Evolutionary conservation across 371 early-diverging fungal species (phyloP).

Genomic region (Blakeslea trispora): DNA sequence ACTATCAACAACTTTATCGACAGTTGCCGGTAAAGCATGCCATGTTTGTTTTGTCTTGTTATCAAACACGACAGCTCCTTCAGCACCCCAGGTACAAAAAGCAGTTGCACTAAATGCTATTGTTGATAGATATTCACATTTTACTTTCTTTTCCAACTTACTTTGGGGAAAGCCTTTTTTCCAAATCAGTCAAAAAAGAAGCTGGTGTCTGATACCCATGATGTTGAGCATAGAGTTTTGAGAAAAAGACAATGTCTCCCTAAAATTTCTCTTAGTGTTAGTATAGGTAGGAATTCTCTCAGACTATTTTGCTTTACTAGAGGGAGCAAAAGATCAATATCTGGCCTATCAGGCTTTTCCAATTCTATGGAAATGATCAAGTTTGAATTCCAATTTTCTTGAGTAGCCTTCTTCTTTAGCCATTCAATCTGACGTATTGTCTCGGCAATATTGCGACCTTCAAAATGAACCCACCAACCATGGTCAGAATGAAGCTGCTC

Average conservation of each 20-base stretch:
- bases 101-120: conserved; percentile 41
- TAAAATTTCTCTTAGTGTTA: no score
- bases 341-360: conserved; percentile 65
- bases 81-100: conserved; percentile 63
- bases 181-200: conserved; percentile 11
- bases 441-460: conserved; percentile 60
- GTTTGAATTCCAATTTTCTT: conserved; percentile 42
- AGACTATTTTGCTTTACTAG: not conserved
- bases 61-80: conserved; percentile 54
- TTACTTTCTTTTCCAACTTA: not conserved
- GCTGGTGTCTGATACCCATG: conserved; percentile 44
- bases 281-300: not conserved
- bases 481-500: conserved; percentile 17
- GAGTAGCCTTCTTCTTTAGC: conserved; percentile 40
- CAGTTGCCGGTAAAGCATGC: conserved; percentile 40
- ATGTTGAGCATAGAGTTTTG: conserved; percentile 64
- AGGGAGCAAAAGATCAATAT: conserved; percentile 37
- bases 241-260: conserved; percentile 72
- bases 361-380: conserved; percentile 67
- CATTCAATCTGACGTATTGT: conserved; percentile 59
- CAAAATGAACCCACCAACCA: conserved; percentile 67
- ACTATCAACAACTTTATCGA: conserved; percentile 53
- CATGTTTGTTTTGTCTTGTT: conserved; percentile 38
- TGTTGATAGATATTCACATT: not conserved
- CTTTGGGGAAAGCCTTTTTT: conserved; percentile 8